phyloP scores from a whole-genome alignment of 352 stramenopile species.

The Thalassiosira livingstoniorum region DNA sequence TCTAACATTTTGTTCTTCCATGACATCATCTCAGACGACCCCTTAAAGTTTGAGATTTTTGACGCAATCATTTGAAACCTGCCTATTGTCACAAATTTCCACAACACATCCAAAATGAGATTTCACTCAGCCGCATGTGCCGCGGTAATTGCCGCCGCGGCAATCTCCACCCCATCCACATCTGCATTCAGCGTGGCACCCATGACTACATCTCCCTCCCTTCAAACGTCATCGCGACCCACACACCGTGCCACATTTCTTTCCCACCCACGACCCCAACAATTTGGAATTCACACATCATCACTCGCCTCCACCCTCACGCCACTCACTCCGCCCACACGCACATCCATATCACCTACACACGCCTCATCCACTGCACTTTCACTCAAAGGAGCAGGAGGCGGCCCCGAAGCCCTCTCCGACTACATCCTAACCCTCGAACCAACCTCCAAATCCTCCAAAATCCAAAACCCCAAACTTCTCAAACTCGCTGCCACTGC shows the following conservation, averaged over 20 bases:
- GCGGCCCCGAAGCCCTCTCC: slow-evolving; percentile 41
- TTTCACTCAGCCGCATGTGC: slow-evolving; percentile 55
- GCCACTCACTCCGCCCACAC: not conserved
- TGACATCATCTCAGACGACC: no score
- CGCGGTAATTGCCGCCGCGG: slow-evolving; percentile 26
- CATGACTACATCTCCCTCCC: not conserved
- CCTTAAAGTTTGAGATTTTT: no score
- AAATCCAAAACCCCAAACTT: slow-evolving; percentile 61
- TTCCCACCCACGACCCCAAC: not conserved
- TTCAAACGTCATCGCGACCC: not conserved
- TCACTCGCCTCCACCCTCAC: not conserved
- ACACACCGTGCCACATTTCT: not conserved
- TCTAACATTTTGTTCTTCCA: no score
- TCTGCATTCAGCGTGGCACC: slow-evolving; percentile 24
- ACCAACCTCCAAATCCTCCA: slow-evolving; percentile 16
- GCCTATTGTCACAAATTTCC: no score
- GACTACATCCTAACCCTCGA: slow-evolving; percentile 48
- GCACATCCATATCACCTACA: not conserved
- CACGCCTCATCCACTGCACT: slow-evolving; percentile 29
- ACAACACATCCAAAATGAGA: slow-evolving; percentile 41
- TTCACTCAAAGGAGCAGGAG: slow-evolving; percentile 36
- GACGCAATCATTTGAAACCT: no score
- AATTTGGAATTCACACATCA: not conserved
- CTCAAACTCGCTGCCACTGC: slow-evolving; percentile 75
- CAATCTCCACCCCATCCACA: slow-evolving; percentile 25